phyloP scores from a whole-genome alignment of 495 filamentous ascomycete species.

The Acidiella bohemica region DNA sequence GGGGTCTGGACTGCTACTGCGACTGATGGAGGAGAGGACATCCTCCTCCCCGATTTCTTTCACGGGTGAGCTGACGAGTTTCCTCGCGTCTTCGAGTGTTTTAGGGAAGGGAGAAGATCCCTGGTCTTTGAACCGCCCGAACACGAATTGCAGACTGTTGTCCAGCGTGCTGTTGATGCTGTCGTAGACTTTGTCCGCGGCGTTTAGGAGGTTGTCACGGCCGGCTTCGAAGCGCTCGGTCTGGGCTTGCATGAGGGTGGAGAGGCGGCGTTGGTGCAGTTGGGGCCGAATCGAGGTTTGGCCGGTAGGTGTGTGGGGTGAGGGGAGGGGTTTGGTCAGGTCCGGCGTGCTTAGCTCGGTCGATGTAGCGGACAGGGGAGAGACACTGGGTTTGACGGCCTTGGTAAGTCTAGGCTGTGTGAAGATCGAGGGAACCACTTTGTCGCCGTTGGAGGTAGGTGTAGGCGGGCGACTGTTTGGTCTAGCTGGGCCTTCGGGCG shows the following conservation, averaged over 20 bases:
- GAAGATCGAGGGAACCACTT: not conserved
- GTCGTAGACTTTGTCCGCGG: slow-evolving; percentile 80
- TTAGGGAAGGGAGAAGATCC: slow-evolving; percentile 45
- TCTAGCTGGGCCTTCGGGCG: slow-evolving; percentile 48
- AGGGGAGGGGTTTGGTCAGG: slow-evolving; percentile 22
- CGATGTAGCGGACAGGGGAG: slow-evolving; percentile 8
- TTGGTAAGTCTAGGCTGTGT: slow-evolving; percentile 2
- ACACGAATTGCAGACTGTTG: slow-evolving; percentile 82
- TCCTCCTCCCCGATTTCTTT: slow-evolving; percentile 33
- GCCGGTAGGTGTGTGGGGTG: slow-evolving; percentile 28
- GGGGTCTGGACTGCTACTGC: slow-evolving; percentile 16
- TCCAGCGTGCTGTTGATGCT: slow-evolving; percentile 78
- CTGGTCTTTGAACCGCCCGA: slow-evolving; percentile 71
- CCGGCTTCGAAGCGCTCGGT: slow-evolving; percentile 62
- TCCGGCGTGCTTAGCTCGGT: slow-evolving; percentile 26
- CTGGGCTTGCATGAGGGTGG: slow-evolving; percentile 71
- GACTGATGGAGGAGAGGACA: slow-evolving; percentile 26
- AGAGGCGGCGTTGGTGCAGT: slow-evolving; percentile 49
- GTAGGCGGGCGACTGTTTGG: slow-evolving; percentile 40
- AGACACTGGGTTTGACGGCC: slow-evolving; percentile 5
- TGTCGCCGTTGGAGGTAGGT: slow-evolving; percentile 32
- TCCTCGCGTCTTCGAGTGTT: slow-evolving; percentile 83
- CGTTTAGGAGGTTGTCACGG: slow-evolving; percentile 65
- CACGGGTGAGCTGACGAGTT: slow-evolving; percentile 62
- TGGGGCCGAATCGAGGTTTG: slow-evolving; percentile 21